A percentile compares a stretch with the other conserved stretches of the same genome.
phyloP scores from a whole-genome alignment of 805 yeast species.

The Saccharomyces paradoxus region DNA sequence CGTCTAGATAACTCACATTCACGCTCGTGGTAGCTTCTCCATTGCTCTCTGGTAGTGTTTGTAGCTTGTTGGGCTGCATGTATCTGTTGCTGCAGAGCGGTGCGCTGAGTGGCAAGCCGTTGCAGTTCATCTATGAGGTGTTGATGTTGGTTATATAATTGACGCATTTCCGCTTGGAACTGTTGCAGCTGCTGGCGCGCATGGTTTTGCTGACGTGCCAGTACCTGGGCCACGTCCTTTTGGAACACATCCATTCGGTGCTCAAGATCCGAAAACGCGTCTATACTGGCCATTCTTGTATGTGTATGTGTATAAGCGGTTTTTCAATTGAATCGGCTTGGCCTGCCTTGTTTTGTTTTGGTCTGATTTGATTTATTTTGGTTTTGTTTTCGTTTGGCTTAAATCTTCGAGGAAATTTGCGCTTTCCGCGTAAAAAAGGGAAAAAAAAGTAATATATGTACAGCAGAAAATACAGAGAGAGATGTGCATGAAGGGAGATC shows the following conservation, averaged over 20 bases:
- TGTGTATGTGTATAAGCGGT: background rate
- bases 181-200: background rate
- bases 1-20: background rate
- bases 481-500: background rate
- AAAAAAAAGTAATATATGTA: background rate
- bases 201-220: background rate
- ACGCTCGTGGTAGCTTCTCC: background rate
- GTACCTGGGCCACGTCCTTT: background rate
- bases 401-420: background rate
- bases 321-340: background rate
- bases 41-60: background rate
- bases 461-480: background rate
- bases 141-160: background rate
- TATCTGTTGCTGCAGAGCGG: background rate
- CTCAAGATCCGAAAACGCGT: background rate
- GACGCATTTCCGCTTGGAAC: background rate
- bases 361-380: background rate
- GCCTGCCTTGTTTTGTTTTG: background rate
- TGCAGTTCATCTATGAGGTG: background rate
- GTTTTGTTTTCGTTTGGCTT: background rate
- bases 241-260: background rate
- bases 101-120: background rate
- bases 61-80: background rate
- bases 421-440: background rate
- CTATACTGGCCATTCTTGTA: background rate